Base-by-base conservation (phyloP, 192 early-diverging fungal genomes). In the Chytriomyces confervae region DNA sequence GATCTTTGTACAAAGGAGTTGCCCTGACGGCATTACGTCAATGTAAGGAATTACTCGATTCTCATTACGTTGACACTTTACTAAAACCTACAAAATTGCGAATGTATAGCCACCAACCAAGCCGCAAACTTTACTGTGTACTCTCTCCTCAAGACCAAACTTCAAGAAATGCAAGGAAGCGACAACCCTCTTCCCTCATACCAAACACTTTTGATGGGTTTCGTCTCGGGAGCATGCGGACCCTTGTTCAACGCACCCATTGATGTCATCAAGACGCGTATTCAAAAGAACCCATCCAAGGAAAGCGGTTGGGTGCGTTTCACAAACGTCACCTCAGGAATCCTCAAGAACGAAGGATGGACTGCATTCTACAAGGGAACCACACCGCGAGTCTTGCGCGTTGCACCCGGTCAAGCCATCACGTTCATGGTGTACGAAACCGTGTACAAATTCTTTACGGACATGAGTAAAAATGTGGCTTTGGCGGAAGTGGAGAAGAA, bases 101-200 rank as follows among this genome's bases (percentile, higher is more conserved):
- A 36, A 36, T 36, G 4, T 36, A 36, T 36, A 36, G 36, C 36
- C 50, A 97, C 94, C 70, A 99, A 99, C 89, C 97, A 99, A 82
- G 97, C 96, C 62, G 97, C 94, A 80, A 99, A 99, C 89, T 99
- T 99, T 83, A 97, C 97, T 1, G 94, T 94, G 24, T 99, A 97
- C 86, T 94, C 96, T 64, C 93, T 94, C 81, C 88, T 99, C 80
- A 97, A 97, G 85, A 90, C 89, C 20, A 83, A 88, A 36, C 91
- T 94, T 6, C 85, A 90, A 77, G 86, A 88, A 10, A 20, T 88
- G 16, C 97, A 99, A 69, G 82, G 80, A 24, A 77, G 84, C 50
- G 74, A 73, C 53, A 84, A 85, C 27, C 77, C 82, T 65, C 88
- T 99, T 65, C 96, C 96, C 27, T 89, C 92, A 68, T 99, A 95